A percentile compares a stretch with the other conserved stretches of the same genome.
Evolutionary conservation across 192 early-diverging fungal genomes (phyloP).

Genomic region (Chytriomyces sp.): DNA sequence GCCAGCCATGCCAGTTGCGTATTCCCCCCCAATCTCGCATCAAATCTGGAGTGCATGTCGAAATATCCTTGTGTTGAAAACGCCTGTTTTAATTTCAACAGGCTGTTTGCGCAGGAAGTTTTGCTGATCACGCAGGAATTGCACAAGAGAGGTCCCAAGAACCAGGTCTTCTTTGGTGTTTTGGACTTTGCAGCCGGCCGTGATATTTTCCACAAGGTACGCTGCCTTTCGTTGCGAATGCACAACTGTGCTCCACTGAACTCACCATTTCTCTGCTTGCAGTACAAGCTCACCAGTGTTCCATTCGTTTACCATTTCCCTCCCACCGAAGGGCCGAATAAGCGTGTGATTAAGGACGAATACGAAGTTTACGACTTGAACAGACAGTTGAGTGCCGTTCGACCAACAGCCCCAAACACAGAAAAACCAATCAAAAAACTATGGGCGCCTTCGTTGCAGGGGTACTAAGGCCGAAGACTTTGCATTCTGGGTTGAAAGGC

Average conservation of each 20-base stretch:
- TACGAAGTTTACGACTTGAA: constrained; percentile 67
- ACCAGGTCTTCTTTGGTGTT: constrained; percentile 62
- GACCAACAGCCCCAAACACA: not conserved
- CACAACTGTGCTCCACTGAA: not conserved
- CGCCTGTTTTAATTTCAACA: constrained; percentile 24
- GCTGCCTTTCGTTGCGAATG: not conserved
- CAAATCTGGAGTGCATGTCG: too few species aligned
- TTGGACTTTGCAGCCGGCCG: constrained; percentile 71
- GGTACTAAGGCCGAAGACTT: constrained; percentile 71
- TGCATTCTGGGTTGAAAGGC: constrained; percentile 58
- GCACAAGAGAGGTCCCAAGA: constrained; percentile 41
- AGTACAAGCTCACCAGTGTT: constrained; percentile 63
- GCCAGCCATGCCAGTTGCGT: constrained; percentile 74
- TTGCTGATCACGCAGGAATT: constrained; percentile 62
- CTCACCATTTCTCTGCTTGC: constrained; percentile 16
- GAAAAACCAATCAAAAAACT: not conserved
- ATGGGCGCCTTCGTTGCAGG: constrained; percentile 38
- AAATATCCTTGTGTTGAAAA: not conserved
- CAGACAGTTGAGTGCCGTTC: constrained; percentile 45
- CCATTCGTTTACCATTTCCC: constrained; percentile 72
- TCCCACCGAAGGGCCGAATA: constrained; percentile 61
- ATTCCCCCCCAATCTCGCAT: not conserved
- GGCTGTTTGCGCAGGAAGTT: constrained; percentile 74
- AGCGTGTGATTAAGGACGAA: constrained; percentile 46
- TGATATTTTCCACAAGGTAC: constrained; percentile 68